A percentile compares a stretch with the other conserved stretches of the same genome.
Evolutionary conservation across 1,139 yeast species (phyloP).

Genomic region (Lodderomyces margitis): DNA sequence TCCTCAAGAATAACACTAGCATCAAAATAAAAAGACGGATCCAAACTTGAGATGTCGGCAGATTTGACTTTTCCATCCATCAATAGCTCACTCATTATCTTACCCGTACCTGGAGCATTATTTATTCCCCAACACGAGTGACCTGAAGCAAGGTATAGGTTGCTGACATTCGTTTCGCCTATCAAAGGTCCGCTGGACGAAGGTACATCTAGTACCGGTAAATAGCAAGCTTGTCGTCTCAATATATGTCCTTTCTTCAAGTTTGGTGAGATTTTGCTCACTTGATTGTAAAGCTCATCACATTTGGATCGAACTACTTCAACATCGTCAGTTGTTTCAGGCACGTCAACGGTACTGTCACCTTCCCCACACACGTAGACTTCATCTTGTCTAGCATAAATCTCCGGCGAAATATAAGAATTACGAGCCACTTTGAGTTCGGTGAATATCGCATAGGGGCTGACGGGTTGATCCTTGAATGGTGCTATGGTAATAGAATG

Average conservation of each 20-base stretch:
- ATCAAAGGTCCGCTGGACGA: constrained; percentile 90
- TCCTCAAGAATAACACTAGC: constrained; percentile 50
- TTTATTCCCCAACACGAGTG: constrained; percentile 99
- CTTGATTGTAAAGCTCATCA: constrained; percentile 81
- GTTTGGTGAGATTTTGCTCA: constrained; percentile 72
- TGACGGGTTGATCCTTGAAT: constrained; percentile 61
- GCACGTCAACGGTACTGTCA: constrained; percentile 83
- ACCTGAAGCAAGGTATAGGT: constrained; percentile 80
- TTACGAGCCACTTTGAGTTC: constrained; percentile 70
- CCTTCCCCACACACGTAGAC: constrained; percentile 98
- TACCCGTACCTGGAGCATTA: constrained; percentile 96
- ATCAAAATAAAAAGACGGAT: constrained; percentile 84
- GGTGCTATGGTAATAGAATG: constrained; percentile 94
- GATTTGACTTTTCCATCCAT: constrained; percentile 80
- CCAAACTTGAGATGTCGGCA: constrained; percentile 77
- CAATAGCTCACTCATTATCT: constrained; percentile 81
- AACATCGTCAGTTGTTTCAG: constrained; percentile 92
- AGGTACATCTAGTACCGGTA: constrained; percentile 92
- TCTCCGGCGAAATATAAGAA: constrained; percentile 82
- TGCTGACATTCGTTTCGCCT: constrained; percentile 86
- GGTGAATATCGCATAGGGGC: constrained; percentile 93
- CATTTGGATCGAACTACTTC: constrained; percentile 85
- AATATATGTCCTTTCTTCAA: constrained; percentile 73
- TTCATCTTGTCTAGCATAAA: constrained; percentile 93
- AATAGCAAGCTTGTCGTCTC: constrained; percentile 90